These are phyloP conservation scores for Termitomyces sp. DNA, from an alignment of 768 basidiomycete genomes.

Conservation along the genomic window DNA sequence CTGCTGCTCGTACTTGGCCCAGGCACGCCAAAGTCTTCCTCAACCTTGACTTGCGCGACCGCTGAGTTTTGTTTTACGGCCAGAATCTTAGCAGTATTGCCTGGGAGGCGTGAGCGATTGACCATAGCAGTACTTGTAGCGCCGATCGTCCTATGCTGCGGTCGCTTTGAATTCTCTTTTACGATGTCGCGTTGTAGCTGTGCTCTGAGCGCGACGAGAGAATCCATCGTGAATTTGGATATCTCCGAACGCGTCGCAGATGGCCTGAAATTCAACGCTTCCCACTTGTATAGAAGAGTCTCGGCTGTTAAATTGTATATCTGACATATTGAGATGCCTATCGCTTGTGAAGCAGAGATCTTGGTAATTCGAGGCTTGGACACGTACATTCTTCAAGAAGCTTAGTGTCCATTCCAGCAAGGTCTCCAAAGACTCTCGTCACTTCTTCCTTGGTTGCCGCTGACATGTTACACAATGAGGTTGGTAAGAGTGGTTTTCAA, in stretches of 20 bases:
- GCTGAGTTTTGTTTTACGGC: conserved; percentile 9
- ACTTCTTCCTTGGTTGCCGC: conserved; percentile 20
- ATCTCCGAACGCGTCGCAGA: conserved; percentile 30
- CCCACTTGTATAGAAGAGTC: conserved; percentile 62
- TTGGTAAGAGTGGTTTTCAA: background rate
- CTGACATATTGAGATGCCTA: conserved; percentile 62
- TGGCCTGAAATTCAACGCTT: conserved; percentile 43
- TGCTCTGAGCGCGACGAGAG: conserved; percentile 39
- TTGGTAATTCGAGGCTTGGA: background rate
- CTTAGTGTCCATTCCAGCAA: conserved; percentile 31
- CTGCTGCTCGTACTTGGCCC: conserved; percentile 22
- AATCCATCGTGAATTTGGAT: conserved; percentile 41
- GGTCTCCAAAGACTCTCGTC: conserved; percentile 18
- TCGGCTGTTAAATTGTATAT: conserved; percentile 51
- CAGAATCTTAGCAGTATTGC: conserved; percentile 18
- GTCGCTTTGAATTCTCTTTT: conserved; percentile 26
- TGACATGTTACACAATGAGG: conserved; percentile 11
- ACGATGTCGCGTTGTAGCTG: conserved; percentile 43
- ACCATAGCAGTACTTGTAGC: conserved; percentile 24
- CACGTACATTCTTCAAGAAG: conserved; percentile 48
- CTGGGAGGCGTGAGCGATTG: conserved; percentile 29
- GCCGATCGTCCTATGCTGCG: conserved; percentile 22
- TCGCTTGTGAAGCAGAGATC: background rate
- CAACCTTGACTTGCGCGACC: conserved; percentile 28
- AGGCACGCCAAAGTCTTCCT: conserved; percentile 22